Evolutionary conservation across 140 eudicot genomes (phyloP).

Genomic region (Stevia rebaudiana): DNA sequence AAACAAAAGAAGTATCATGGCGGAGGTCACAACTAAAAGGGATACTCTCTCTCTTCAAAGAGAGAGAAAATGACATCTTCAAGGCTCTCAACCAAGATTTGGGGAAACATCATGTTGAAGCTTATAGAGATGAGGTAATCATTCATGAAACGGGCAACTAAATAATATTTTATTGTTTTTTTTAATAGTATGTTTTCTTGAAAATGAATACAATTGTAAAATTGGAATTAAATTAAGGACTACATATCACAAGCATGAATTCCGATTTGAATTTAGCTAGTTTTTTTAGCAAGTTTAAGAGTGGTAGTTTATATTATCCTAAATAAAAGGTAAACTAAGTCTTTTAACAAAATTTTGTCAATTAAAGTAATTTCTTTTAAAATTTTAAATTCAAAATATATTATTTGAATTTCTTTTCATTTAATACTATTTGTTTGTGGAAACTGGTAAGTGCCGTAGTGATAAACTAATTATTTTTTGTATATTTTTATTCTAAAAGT

Average conservation of each 20-base stretch:
- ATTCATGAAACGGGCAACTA: not conserved
- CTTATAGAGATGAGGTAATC: constrained; percentile 78
- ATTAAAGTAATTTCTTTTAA: too few relatives aligned
- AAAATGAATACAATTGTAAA: too few relatives aligned
- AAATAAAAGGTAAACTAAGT: too few relatives aligned
- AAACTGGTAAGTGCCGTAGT: not conserved
- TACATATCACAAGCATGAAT: not conserved
- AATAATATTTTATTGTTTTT: not conserved
- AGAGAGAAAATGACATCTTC: constrained; percentile 49
- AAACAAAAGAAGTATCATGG: constrained; percentile 65
- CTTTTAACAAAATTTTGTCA: too few relatives aligned
- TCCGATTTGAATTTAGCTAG: too few relatives aligned
- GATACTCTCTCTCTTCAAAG: constrained; percentile 43
- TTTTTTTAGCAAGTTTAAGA: too few relatives aligned
- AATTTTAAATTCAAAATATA: too few relatives aligned
- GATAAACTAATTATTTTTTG: too few relatives aligned
- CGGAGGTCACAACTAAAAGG: constrained; percentile 58
- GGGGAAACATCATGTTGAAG: constrained; percentile 66
- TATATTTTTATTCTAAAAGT: too few relatives aligned
- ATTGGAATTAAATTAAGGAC: too few relatives aligned
- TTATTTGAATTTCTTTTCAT: too few relatives aligned
- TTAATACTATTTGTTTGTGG: not conserved
- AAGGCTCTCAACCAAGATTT: constrained; percentile 63
- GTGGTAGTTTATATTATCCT: too few relatives aligned
- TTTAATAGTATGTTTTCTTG: not conserved